phyloP scores from a whole-genome alignment of 805 yeast species.

The Yamadazyma ubonensis region DNA sequence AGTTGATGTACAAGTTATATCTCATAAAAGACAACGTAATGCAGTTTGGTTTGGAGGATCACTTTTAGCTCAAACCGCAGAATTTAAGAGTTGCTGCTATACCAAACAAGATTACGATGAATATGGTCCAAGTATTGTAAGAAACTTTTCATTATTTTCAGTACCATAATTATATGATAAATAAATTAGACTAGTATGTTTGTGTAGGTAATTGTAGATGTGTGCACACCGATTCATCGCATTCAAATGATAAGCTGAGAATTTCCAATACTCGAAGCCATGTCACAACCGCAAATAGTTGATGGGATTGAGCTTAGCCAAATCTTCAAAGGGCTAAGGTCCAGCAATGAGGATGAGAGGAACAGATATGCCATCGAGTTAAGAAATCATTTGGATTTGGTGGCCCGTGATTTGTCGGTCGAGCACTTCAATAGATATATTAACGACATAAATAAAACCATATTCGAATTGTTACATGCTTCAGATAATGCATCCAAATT shows the following conservation, averaged over 20 bases:
- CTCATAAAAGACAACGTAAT: constrained; percentile 95
- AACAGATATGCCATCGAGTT: constrained; percentile 66
- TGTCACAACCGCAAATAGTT: constrained; percentile 35
- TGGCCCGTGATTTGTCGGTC: constrained; percentile 76
- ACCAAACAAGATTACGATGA: constrained; percentile 97
- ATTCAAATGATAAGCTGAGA: constrained; percentile 4
- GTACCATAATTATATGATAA: constrained; percentile 55
- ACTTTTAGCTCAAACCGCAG: constrained; percentile 93
- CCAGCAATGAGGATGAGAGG: constrained; percentile 42
- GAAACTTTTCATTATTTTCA: constrained; percentile 92
- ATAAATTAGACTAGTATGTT: background rate
- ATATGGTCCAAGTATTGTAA: constrained; percentile 94
- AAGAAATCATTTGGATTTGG: constrained; percentile 62
- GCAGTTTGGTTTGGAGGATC: constrained; percentile 99
- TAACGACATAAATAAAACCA: constrained; percentile 81
- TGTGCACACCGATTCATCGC: constrained; percentile 6
- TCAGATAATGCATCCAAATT: constrained; percentile 68
- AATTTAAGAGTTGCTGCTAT: constrained; percentile 93
- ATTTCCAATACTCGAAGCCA: constrained; percentile 5
- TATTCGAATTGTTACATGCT: constrained; percentile 80
- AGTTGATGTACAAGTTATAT: constrained; percentile 93
- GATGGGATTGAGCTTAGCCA: constrained; percentile 53
- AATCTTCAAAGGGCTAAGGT: constrained; percentile 52
- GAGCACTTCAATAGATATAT: constrained; percentile 81
- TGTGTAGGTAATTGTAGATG: background rate